Evolutionary conservation across 2,329 filamentous ascomycete species (phyloP).

Genomic region (Colletotrichum lini): DNA sequence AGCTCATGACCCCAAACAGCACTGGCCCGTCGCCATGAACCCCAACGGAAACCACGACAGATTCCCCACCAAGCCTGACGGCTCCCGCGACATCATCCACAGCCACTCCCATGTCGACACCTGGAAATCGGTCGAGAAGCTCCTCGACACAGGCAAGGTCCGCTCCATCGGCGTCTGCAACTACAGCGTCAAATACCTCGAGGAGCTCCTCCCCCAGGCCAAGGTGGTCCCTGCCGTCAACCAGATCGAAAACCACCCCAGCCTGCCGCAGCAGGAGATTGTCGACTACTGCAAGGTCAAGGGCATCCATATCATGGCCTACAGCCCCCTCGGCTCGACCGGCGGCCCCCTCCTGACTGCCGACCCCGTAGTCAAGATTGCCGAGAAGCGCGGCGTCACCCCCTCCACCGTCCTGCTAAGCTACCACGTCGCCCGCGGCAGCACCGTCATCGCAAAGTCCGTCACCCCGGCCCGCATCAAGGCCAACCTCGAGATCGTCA

Average conservation of each 20-base stretch:
- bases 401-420: slow-evolving; percentile 77
- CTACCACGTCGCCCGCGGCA: slow-evolving; percentile 79
- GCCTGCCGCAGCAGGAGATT: slow-evolving; percentile 79
- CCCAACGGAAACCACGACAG: slow-evolving; percentile 80
- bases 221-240: slow-evolving; percentile 75
- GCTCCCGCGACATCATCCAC: slow-evolving; percentile 79
- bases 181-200: slow-evolving; percentile 70
- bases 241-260: slow-evolving; percentile 83
- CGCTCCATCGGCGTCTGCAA: slow-evolving; percentile 70
- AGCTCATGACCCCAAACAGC: slow-evolving; percentile 55
- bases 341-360: slow-evolving; percentile 75
- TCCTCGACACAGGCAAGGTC: slow-evolving; percentile 72
- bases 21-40: slow-evolving; percentile 89
- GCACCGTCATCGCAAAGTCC: slow-evolving; percentile 81
- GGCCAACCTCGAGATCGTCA: slow-evolving; percentile 77
- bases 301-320: slow-evolving; percentile 80
- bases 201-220: slow-evolving; percentile 65
- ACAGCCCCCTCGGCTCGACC: slow-evolving; percentile 76
- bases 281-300: slow-evolving; percentile 77
- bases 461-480: slow-evolving; percentile 78
- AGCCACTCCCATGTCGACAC: slow-evolving; percentile 80
- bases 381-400: slow-evolving; percentile 73
- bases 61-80: slow-evolving; percentile 82
- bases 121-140: slow-evolving; percentile 82
- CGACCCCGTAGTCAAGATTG: slow-evolving; percentile 73